Base-by-base conservation (phyloP, 2,329 filamentous ascomycete genomes). In the Apiospora hydei region DNA sequence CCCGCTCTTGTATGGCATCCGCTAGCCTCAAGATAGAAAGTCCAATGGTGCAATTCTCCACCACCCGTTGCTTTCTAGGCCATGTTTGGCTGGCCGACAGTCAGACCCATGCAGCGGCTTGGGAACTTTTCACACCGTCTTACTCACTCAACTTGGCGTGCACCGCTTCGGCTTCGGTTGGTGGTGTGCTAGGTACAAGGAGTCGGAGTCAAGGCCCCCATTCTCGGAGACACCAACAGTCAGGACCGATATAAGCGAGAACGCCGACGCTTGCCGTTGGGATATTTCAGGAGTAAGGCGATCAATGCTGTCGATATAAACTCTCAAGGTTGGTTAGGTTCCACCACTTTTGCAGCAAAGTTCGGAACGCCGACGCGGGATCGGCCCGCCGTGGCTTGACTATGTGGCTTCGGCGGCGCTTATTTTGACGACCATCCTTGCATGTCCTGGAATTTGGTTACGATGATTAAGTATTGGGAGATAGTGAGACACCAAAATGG, bases 1-100 rank as follows among this genome's bases (percentile, higher is more conserved):
- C 34, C 57, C 57, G 57, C 57, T 64, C 57, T 64, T 18, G 21
- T 18, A 38, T 38, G 34, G 34, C 34, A 64, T 14, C 57, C 57
- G 57, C 57, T 64, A 64, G 21, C 57, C 57, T 64, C 57, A 64
- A 64, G 3, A 64, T 13, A 41, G 57, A n/a, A 64, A 64, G 57
- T 64, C 57, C 34, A 41, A 41, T n/a, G 11, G 10, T n/a, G 11
- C 53, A 26, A 11, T n/a, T 64, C 57, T 21, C 57, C 57, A 64
- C 57, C 57, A 34, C 21, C n/a, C 1, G 34, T 13, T 13, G 57
- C 34, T 41, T 41, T 64, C 57, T 64, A 64, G 57, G 21, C 57
- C 57, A 4, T n/a, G 18, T 64, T 64, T 38, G 57, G 57, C 8
- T 41, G 34, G 57, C 30, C 18, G 57, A 41, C 30, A 64, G 18